phyloP scores from a whole-genome alignment of 1,139 yeast genomes.

The Kluyveromyces sp. region DNA sequence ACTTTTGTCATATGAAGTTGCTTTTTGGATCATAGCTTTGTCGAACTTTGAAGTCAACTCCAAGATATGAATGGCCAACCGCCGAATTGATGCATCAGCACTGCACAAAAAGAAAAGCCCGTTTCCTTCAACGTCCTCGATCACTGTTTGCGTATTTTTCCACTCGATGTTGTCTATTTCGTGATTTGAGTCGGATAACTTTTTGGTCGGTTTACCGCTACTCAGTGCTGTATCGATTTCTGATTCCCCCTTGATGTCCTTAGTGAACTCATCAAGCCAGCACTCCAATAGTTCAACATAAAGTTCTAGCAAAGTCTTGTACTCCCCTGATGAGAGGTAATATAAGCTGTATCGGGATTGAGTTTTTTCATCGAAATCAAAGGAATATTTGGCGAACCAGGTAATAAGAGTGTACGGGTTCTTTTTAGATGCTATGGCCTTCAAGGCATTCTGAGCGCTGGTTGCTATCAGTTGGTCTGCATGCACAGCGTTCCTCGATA shows the following conservation, averaged over 20 bases:
- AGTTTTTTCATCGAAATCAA: conserved; percentile 65
- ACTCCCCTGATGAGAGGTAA: conserved; percentile 50
- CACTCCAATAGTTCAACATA: conserved; percentile 73
- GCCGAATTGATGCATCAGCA: conserved; percentile 70
- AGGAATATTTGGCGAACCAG: conserved; percentile 71
- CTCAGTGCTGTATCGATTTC: conserved; percentile 30
- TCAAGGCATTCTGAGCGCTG: conserved; percentile 59
- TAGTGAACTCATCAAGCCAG: conserved; percentile 65
- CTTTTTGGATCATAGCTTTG: conserved; percentile 58
- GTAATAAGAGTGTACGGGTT: conserved; percentile 70
- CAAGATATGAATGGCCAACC: conserved; percentile 66
- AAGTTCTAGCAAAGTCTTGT: conserved; percentile 53
- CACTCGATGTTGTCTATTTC: conserved; percentile 66
- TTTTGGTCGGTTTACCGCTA: conserved; percentile 21
- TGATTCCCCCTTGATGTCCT: conserved; percentile 23
- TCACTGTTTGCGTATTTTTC: conserved; percentile 70
- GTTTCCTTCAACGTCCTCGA: conserved; percentile 93
- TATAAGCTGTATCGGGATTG: conserved; percentile 44
- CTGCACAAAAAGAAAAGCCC: conserved; percentile 89
- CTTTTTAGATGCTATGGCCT: conserved; percentile 55
- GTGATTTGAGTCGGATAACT: conserved; percentile 14
- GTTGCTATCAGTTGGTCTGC: conserved; percentile 51
- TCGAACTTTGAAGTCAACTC: conserved; percentile 79
- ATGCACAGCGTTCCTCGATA: conserved; percentile 73
- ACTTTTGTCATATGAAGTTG: conserved; percentile 26